Conservation (phyloP, 2,329 filamentous ascomycete species). For the Penicillium carneum region DNA sequence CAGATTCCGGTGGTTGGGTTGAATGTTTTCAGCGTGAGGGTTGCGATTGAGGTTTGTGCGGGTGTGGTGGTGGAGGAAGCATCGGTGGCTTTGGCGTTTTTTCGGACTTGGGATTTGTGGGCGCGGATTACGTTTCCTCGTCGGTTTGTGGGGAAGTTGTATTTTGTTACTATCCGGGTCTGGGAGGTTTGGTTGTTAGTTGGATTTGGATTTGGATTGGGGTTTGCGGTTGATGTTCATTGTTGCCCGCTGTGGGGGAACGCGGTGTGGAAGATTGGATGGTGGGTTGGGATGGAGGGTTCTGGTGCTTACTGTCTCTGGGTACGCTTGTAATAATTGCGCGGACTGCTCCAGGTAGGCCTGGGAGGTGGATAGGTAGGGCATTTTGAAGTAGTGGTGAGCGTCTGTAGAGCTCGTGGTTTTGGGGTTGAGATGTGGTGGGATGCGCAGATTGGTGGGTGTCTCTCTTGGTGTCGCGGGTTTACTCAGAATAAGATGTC, state of each 20-base stretch:
- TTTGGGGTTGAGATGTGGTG: background rate
- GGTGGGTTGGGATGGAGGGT: too few species aligned
- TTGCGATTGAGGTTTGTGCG: conserved; percentile 69
- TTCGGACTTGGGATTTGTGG: conserved; percentile 43
- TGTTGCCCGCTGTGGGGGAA: conserved; percentile 11
- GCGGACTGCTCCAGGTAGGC: conserved; percentile 90
- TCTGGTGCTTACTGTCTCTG: conserved; percentile 71
- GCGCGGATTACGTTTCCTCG: conserved; percentile 38
- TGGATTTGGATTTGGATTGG: background rate
- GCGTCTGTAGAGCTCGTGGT: conserved; percentile 24
- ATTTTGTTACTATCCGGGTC: conserved; percentile 92
- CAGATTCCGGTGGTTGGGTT: conserved; percentile 81
- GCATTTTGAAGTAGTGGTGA: conserved; percentile 64
- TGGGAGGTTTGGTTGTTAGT: conserved; percentile 48
- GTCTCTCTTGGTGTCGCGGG: background rate
- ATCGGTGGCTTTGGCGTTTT: conserved; percentile 31
- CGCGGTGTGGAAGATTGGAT: conserved; percentile 2
- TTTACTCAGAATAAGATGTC: background rate
- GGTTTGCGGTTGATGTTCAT: background rate
- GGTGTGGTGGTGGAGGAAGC: conserved; percentile 58
- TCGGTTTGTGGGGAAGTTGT: conserved; percentile 66
- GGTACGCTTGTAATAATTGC: conserved; percentile 83
- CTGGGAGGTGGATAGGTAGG: conserved; percentile 79
- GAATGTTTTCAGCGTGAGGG: conserved; percentile 85
- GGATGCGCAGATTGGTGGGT: background rate